phyloP scores from a whole-genome alignment of 2,329 filamentous ascomycete species.

The Cladophialophora bantiana region DNA sequence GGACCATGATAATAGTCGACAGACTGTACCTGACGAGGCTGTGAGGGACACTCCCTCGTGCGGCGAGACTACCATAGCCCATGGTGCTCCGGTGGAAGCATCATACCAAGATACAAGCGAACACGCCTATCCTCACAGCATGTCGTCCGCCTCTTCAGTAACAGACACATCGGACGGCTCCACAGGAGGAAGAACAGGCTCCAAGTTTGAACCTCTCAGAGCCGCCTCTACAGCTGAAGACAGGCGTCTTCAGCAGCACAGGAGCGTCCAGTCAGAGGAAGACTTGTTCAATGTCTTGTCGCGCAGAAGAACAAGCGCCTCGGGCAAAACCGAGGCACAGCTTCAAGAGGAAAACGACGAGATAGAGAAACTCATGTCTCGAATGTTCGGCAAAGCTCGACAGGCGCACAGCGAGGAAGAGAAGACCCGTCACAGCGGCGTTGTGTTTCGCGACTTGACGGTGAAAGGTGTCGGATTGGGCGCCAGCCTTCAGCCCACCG shows the following conservation, averaged over 20 bases:
- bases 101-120: slow-evolving; percentile 1
- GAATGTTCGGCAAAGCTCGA: slow-evolving; percentile 72
- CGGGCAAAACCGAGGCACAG: slow-evolving; percentile 31
- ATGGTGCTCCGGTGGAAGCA: neutral
- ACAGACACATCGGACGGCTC: slow-evolving; percentile 21
- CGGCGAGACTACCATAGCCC: slow-evolving; percentile 9
- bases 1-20: neutral
- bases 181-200: slow-evolving; percentile 10
- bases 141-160: slow-evolving; percentile 14
- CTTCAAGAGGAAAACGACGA: slow-evolving; percentile 38
- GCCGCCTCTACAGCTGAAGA: slow-evolving; percentile 23
- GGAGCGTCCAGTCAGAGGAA: slow-evolving; percentile 34
- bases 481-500: slow-evolving; percentile 65
- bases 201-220: slow-evolving; percentile 27
- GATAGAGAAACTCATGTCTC: slow-evolving; percentile 62
- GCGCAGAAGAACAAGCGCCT: slow-evolving; percentile 34
- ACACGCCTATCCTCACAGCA: neutral
- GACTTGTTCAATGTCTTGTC: slow-evolving; percentile 38
- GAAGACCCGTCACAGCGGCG: slow-evolving; percentile 71
- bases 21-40: slow-evolving; percentile 1
- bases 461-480: slow-evolving; percentile 74
- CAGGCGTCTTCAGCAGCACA: slow-evolving; percentile 24
- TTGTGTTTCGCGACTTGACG: slow-evolving; percentile 73
- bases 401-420: slow-evolving; percentile 73
- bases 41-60: slow-evolving; percentile 1